Evolutionary conservation across 2,329 filamentous ascomycete species (phyloP).

Genomic region (Monascus ruber): DNA sequence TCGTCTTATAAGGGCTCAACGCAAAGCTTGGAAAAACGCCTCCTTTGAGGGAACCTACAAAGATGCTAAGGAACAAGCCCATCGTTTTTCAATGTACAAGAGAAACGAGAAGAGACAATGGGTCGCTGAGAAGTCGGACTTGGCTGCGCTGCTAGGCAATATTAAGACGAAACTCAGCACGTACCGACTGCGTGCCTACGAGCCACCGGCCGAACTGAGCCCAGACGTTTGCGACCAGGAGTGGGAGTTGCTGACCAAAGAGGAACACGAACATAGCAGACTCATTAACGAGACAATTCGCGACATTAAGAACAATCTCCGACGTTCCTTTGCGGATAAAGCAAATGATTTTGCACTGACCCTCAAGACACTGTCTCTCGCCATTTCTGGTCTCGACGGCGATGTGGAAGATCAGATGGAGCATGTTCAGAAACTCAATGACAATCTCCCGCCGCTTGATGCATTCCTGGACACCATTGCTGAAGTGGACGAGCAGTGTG

Average conservation of each 20-base stretch:
- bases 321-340: slow-evolving; percentile 90
- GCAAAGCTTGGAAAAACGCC: slow-evolving; percentile 63
- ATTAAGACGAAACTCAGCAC: slow-evolving; percentile 98
- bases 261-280: slow-evolving; percentile 81
- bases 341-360: slow-evolving; percentile 96
- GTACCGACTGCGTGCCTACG: slow-evolving; percentile 81
- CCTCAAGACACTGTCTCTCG: slow-evolving; percentile 85
- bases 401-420: slow-evolving; percentile 90
- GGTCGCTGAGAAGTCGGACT: slow-evolving; percentile 95
- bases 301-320: slow-evolving; percentile 93
- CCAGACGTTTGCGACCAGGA: slow-evolving; percentile 71
- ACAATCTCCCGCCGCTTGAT: slow-evolving; percentile 80
- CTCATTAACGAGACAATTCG: slow-evolving; percentile 96
- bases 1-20: slow-evolving; percentile 60
- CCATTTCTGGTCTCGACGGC: slow-evolving; percentile 92
- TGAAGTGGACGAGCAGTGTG: slow-evolving; percentile 74
- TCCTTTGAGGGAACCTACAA: slow-evolving; percentile 83
- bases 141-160: slow-evolving; percentile 85
- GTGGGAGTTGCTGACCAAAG: slow-evolving; percentile 67
- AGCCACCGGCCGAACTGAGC: slow-evolving; percentile 73
- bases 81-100: slow-evolving; percentile 80
- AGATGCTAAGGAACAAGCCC: slow-evolving; percentile 80
- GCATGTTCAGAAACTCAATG: slow-evolving; percentile 74
- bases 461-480: slow-evolving; percentile 82
- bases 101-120: slow-evolving; percentile 80